Conservation (phyloP, 345 rosid genomes). For the Ailanthus altissimus region DNA sequence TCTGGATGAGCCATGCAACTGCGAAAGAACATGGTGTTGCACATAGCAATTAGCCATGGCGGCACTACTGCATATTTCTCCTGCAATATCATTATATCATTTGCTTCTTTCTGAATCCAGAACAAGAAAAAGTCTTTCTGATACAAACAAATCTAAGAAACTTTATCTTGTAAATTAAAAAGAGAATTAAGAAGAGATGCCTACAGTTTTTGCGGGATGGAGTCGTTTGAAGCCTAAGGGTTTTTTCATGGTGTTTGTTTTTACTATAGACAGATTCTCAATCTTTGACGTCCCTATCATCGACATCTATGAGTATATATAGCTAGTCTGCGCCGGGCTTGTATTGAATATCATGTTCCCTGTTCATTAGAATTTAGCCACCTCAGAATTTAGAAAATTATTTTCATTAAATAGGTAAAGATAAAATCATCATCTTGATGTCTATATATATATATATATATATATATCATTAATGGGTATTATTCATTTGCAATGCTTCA, state of each 20-base stretch:
- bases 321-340: background rate
- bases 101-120: background rate
- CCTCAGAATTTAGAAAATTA: background rate
- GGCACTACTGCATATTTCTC: constrained; percentile 24
- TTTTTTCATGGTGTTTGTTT: constrained; percentile 6
- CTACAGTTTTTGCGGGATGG: constrained; percentile 26
- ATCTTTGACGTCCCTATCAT: constrained; percentile 13
- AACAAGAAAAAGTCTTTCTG: background rate
- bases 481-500: too few species aligned
- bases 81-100: constrained; percentile 19
- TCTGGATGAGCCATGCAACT: constrained; percentile 21
- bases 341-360: background rate
- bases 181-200: background rate
- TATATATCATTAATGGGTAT: too few species aligned
- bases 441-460: too few species aligned
- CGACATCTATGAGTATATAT: background rate
- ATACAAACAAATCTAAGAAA: background rate
- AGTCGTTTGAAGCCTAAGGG: constrained; percentile 14
- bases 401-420: too few species aligned
- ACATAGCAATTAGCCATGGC: constrained; percentile 36
- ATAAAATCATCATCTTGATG: too few species aligned
- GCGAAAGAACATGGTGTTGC: constrained; percentile 28
- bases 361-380: background rate
- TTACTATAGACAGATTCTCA: background rate
- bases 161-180: background rate